These are phyloP conservation scores for Epichloe aotearoae DNA, from an alignment of 2,329 filamentous ascomycete genomes.

Conservation along the genomic window DNA sequence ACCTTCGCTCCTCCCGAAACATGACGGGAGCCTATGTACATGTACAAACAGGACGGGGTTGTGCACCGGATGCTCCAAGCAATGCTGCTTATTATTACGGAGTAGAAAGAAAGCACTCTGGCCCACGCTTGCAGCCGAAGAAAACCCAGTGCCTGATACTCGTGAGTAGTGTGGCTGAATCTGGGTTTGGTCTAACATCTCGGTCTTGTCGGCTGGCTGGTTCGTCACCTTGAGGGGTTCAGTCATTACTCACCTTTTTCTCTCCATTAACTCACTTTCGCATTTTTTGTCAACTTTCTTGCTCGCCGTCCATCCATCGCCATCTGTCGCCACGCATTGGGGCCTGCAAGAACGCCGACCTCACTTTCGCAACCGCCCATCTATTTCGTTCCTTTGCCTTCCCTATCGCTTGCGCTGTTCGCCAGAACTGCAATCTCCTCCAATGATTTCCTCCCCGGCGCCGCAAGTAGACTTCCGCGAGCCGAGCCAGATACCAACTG, in stretches of 20 bases:
- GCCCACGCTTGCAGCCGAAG: conserved; percentile 7
- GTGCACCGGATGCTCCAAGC: too few species aligned
- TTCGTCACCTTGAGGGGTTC: conserved; percentile 11
- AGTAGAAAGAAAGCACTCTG: background rate
- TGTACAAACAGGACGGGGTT: too few species aligned
- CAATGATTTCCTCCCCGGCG: conserved; percentile 24
- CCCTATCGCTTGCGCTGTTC: conserved; percentile 5
- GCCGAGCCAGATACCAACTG: conserved; percentile 20
- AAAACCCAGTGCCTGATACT: conserved; percentile 7
- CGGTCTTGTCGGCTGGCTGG: background rate
- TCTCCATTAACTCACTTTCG: conserved; percentile 5
- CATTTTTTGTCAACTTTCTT: background rate
- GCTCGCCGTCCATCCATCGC: background rate
- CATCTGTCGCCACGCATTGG: background rate
- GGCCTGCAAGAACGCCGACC: background rate
- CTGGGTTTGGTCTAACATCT: background rate
- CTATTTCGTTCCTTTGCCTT: background rate
- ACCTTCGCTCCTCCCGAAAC: too few species aligned
- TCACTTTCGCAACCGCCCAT: background rate
- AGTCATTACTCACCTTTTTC: conserved; percentile 8
- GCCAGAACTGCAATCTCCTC: conserved; percentile 13
- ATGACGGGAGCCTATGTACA: too few species aligned
- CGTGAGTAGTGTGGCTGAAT: background rate
- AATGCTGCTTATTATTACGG: background rate
- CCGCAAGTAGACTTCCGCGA: conserved; percentile 22